Base-by-base conservation (phyloP, 2,329 filamentous ascomycete species). In the Diaporthe sp. region DNA sequence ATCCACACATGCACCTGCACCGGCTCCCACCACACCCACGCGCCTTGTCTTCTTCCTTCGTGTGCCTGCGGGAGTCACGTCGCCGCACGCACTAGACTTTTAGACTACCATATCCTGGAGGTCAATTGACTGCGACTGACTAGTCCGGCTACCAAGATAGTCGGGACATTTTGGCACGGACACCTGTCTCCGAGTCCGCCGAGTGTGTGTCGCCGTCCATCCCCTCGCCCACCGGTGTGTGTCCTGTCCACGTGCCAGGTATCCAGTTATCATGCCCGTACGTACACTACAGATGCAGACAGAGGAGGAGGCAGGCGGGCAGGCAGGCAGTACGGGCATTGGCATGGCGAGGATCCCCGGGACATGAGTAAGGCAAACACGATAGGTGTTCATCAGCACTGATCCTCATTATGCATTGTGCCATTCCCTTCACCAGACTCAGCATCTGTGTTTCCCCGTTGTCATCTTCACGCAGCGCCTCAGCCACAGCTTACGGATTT, bases 401-500 rank as follows among this genome's bases (percentile, higher is more conserved):
- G 65, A 55, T 70, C 49, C 46, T 39, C 22, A 25, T 53, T 53
- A 53, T 68, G 62, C 62, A 39, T 53, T 53, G 62, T 68, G 31
- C 62, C 46, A 46, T 68, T 39, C 8, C 31, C 46, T 39, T 7
- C 19, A 34, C 61, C 31, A 70, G 31, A 70, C 34, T 28, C 65
- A 28, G 19, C 46, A 53, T 25, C 12, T 22, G 17, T 51, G 34
- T 42, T 51, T 25, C 22, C 49, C 65, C 49, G 46, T 28, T 70
- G 65, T 55, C 65, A 55, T 17, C 46, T 22, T 34, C n/a, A 37
- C 34, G 49, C 65, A 42, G 49, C 49, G 49, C 65, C 65, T 70
- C 65, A 70, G 65, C 65, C 65, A 70, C 65, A 70, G 34, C 65
- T 55, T 70, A 55, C 65, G 34, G 65, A 13, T 28, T 42, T 68